Base-by-base conservation (phyloP, 805 yeast genomes). In the Priceomyces fermenticarens region DNA sequence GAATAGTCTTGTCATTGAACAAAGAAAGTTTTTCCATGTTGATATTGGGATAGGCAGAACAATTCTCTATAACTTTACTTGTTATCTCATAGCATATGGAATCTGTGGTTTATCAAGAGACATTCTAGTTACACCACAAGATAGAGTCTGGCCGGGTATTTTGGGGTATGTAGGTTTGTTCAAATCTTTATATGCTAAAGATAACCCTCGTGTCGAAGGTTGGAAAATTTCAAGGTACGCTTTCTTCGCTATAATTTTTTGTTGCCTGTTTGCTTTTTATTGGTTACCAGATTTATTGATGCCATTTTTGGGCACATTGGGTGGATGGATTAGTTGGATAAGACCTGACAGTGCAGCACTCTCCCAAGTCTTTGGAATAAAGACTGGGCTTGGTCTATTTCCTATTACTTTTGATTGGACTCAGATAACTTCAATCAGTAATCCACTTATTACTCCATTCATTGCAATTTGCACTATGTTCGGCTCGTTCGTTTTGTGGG, bases 81-180 rank as follows among this genome's bases (percentile, higher is more conserved):
- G 42, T 14, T 46, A 41, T 36, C 17, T 44, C 2, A 27, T 37
- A 14, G 39, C 44, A 26, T 44, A 14, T 11, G 39, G 43, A 10
- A 23, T 31, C 14, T 33, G 45, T 25, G 90, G 90, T 25, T 39
- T 83, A 42, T 67, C 76, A 31, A 68, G 83, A 47, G 72, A 76
- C 47, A 66, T 81, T 28, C 67, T 84, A 45, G 82, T 84, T 11
- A 75, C 75, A 43, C 84, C 88, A 4, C 73, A 82, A 4, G 65
- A 78, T n/a, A 77, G 81, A 60, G 71, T 83, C 38, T 85, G 90
- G 90, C 91, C 91, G 3, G 60, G 77, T 2, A 75, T 74, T 52
- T 67, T 85, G 55, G 85, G 81, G 38, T 70, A 81, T 6, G 54
- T 79, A 20, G 80, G 85, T 15, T 73, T 81, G 48, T 56, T 63